These are phyloP conservation scores for Sugiyamaella castrensis DNA, from an alignment of 1,139 yeast genomes.

Conservation along the genomic window DNA sequence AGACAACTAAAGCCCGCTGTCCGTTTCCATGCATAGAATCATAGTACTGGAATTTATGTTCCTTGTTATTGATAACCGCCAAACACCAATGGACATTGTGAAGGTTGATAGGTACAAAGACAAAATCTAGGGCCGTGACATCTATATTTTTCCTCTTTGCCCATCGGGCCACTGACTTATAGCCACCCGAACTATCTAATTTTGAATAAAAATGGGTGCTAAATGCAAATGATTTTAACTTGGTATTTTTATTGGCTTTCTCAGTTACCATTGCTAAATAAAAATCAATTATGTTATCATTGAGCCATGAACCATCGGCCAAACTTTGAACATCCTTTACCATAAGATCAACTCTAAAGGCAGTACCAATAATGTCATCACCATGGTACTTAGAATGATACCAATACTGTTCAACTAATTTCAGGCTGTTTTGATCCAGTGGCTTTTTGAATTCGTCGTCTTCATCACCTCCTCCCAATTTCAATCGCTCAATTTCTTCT, in stretches of 20 bases:
- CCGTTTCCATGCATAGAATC: slow-evolving; percentile 73
- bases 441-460: slow-evolving; percentile 20
- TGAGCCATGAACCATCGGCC: slow-evolving; percentile 74
- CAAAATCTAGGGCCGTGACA: slow-evolving; percentile 57
- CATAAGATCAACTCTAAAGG: slow-evolving; percentile 56
- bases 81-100: slow-evolving; percentile 91
- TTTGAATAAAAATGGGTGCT: slow-evolving; percentile 86
- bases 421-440: slow-evolving; percentile 13
- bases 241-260: slow-evolving; percentile 34
- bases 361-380: slow-evolving; percentile 42
- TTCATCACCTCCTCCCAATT: slow-evolving; percentile 7
- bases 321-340: slow-evolving; percentile 70
- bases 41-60: slow-evolving; percentile 59
- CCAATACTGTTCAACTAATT: slow-evolving; percentile 16
- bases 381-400: slow-evolving; percentile 21
- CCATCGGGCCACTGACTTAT: slow-evolving; percentile 83
- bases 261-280: slow-evolving; percentile 61
- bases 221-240: slow-evolving; percentile 56
- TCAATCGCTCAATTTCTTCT: slow-evolving; percentile 22
- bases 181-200: slow-evolving; percentile 61
- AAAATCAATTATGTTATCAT: slow-evolving; percentile 86
- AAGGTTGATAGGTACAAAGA: slow-evolving; percentile 82
- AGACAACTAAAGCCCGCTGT: slow-evolving; percentile 47
- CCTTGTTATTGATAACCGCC: slow-evolving; percentile 66
- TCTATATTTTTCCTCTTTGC: slow-evolving; percentile 77